These are phyloP conservation scores for Gloeopeniophorella convolvens DNA, from an alignment of 768 basidiomycete genomes.

Conservation along the genomic window DNA sequence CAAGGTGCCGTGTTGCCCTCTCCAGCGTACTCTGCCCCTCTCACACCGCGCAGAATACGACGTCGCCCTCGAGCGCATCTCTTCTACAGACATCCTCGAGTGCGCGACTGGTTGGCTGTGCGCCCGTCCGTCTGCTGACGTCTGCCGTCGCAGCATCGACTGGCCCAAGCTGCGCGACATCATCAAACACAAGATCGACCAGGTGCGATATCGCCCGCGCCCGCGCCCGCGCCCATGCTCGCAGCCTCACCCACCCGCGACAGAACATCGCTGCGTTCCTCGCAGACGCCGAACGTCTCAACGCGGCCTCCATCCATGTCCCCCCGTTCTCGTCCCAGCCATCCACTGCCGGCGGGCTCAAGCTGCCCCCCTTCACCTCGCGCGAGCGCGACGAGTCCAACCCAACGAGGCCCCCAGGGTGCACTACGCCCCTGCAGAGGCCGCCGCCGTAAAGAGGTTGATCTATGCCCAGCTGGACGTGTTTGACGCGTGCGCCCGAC, in stretches of 20 bases:
- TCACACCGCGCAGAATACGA: constrained; percentile 44
- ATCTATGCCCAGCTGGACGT: constrained; percentile 63
- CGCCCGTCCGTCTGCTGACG: not conserved
- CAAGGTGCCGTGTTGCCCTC: constrained; percentile 11
- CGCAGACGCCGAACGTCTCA: constrained; percentile 25
- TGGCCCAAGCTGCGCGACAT: constrained; percentile 66
- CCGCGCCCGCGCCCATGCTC: not conserved
- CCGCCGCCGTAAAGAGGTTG: constrained; percentile 44
- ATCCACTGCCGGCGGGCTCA: constrained; percentile 49
- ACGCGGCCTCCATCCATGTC: constrained; percentile 34
- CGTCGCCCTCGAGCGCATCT: constrained; percentile 50
- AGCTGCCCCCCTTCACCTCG: constrained; percentile 66
- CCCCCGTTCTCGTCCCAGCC: constrained; percentile 32
- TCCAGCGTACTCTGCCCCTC: not conserved
- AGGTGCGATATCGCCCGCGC: constrained; percentile 41
- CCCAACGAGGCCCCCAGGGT: constrained; percentile 48
- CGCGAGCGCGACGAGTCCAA: constrained; percentile 45
- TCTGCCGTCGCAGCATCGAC: constrained; percentile 41
- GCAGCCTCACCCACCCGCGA: not conserved
- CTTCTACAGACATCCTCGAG: constrained; percentile 59
- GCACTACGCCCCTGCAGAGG: constrained; percentile 57
- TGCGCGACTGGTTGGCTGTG: constrained; percentile 24
- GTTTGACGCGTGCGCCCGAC: constrained; percentile 59
- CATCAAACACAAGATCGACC: constrained; percentile 63
- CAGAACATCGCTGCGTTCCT: constrained; percentile 32